Evolutionary conservation across 1,139 yeast species (phyloP).

Genomic region (Blastobotrys serpentis): DNA sequence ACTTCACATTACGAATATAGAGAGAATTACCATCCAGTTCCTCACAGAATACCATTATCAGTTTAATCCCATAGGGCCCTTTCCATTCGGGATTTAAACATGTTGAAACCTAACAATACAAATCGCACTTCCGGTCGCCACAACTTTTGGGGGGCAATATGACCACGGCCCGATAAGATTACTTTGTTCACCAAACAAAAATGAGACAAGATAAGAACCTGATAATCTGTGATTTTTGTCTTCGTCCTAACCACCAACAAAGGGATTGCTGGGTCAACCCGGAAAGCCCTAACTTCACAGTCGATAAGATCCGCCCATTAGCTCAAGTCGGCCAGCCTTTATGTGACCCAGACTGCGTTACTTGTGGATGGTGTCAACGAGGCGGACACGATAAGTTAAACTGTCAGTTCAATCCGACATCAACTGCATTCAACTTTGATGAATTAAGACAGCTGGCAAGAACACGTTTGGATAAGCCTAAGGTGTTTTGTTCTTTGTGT

Average conservation of each 20-base stretch:
- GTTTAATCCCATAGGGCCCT: no score
- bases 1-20: no score
- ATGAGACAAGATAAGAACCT: background rate
- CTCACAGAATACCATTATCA: no score
- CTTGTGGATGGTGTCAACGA: constrained; percentile 17
- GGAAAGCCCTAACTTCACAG: constrained; percentile 14
- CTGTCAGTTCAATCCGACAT: constrained; percentile 16
- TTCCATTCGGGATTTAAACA: no score
- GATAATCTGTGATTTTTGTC: constrained; percentile 16
- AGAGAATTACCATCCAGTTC: no score
- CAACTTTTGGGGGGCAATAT: no score
- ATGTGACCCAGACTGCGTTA: background rate
- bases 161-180: background rate
- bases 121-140: no score
- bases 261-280: constrained; percentile 21
- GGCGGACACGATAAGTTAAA: constrained; percentile 10
- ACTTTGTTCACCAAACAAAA: background rate
- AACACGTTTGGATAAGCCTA: constrained; percentile 17
- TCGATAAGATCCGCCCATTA: constrained; percentile 18
- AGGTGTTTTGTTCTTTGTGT: constrained; percentile 19
- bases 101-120: no score
- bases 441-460: constrained; percentile 15
- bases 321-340: constrained; percentile 17
- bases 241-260: constrained; percentile 17
- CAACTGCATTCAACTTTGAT: constrained; percentile 6